Base-by-base conservation (phyloP, 805 yeast species). In the Wickerhamiella azyma region DNA sequence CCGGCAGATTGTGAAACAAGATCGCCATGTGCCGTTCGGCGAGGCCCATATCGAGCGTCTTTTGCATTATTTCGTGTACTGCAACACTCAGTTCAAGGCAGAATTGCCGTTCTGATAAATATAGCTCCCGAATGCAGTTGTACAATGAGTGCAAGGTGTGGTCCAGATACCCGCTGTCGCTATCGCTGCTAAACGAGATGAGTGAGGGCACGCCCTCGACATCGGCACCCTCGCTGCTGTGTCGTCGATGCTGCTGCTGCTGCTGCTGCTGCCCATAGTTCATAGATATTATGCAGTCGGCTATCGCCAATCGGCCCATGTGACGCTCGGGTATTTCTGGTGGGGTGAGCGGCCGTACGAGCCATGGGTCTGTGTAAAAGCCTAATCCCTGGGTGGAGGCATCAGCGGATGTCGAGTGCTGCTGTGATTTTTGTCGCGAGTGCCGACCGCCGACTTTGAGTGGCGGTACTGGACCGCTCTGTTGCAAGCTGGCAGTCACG, bases 91-190 rank as follows among this genome's bases (percentile, higher is more conserved):
- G 50, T 46, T 67, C 71, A 13, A 55, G 55, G 9, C 64, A 56
- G 47, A 63, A 67, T n/a, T 53, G 52, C 13, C 55, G 48, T 47
- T 67, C 71, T 10, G 70, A 63, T 16, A 54, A 53, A 41, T 65
- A 59, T 7, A 67, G 55, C 48, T 67, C 71, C 9, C 63, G 55
- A 28, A 65, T 55, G 13, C 61, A 50, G 26, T 61, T 59, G 47
- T 57, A 55, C 29, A 60, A 41, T 24, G 41, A 40, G 17, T 29
- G 46, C 13, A 29, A 5, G 13, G 30, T 29, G 6, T 18, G 16
- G 29, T 19, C 24, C 17, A 21, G 29, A 8, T 17, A 37, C n/a
- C 16, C 8, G 32, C 26, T 30, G 24, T 18, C 16, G n/a, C 28
- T 9, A 17, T 26, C 32, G 18, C 33, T n/a, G 41, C 41, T 38